phyloP scores from a whole-genome alignment of 805 yeast species.

The Starmerella geochares region DNA sequence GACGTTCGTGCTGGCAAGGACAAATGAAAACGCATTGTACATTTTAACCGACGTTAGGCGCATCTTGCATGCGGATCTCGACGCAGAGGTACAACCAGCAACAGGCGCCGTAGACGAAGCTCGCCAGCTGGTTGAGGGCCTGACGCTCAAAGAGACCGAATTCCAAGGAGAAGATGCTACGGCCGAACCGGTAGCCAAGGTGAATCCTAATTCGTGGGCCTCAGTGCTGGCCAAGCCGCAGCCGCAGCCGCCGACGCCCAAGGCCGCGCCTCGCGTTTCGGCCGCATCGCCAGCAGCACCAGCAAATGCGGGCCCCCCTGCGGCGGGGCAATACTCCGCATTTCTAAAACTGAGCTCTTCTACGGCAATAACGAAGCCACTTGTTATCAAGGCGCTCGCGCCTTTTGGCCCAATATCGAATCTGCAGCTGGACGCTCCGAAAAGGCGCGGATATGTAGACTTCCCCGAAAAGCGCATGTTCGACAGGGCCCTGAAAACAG shows the following conservation, averaged over 20 bases:
- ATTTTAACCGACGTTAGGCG: conserved; percentile 35
- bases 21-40: conserved; percentile 28
- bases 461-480: conserved; percentile 29
- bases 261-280: neutral
- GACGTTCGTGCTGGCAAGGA: conserved; percentile 31
- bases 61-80: conserved; percentile 20
- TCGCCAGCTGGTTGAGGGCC: neutral
- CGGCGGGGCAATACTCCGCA: neutral
- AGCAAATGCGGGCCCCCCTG: neutral
- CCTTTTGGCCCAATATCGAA: conserved; percentile 10
- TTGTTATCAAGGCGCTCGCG: neutral
- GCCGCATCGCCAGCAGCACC: neutral
- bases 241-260: neutral
- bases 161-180: neutral
- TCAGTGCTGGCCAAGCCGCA: neutral
- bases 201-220: conserved; percentile 4
- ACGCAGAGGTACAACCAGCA: neutral
- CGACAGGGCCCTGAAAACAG: conserved; percentile 28
- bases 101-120: neutral
- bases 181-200: neutral
- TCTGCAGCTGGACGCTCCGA: conserved; percentile 17
- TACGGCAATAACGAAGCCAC: neutral
- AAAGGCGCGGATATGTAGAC: conserved; percentile 33
- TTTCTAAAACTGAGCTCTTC: conserved; percentile 2
- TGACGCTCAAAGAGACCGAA: neutral